Conservation (phyloP, 495 filamentous ascomycete genomes). For the Podospora comata region DNA sequence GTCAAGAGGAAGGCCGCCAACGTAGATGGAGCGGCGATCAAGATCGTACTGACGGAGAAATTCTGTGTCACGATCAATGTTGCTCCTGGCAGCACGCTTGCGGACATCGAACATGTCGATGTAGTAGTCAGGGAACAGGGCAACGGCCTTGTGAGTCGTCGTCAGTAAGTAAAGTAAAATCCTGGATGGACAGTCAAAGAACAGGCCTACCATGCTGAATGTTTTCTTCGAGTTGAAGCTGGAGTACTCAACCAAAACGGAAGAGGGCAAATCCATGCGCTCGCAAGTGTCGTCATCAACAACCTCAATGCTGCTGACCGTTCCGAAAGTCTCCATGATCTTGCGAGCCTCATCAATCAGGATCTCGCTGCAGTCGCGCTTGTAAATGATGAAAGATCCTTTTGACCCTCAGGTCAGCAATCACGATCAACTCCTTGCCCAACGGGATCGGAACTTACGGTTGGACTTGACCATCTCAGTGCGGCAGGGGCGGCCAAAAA, state of each 20-base stretch:
- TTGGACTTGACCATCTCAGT: conserved; percentile 56
- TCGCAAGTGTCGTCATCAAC: conserved; percentile 27
- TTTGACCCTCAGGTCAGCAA: conserved; percentile 28
- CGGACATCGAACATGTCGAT: conserved; percentile 39
- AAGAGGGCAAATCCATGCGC: conserved; percentile 37
- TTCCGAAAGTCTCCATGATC: conserved; percentile 43
- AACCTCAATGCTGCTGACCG: conserved; percentile 33
- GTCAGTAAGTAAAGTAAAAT: neutral
- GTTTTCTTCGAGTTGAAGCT: conserved; percentile 35
- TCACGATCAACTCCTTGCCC: neutral
- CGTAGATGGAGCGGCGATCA: conserved; percentile 51
- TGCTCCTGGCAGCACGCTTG: conserved; percentile 22
- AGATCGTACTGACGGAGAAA: conserved; percentile 43
- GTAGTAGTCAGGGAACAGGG: conserved; percentile 25
- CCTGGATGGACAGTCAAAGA: neutral
- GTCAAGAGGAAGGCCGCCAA: conserved; percentile 47
- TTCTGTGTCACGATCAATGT: conserved; percentile 27
- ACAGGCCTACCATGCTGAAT: neutral
- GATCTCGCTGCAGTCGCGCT: conserved; percentile 37
- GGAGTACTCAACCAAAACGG: conserved; percentile 51
- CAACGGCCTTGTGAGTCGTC: conserved; percentile 41
- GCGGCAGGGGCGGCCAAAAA: conserved; percentile 57
- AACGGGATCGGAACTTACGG: conserved; percentile 39
- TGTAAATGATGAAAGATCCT: conserved; percentile 53
- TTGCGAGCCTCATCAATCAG: conserved; percentile 42